Conservation (phyloP, 73 alveolate genomes). For the Tetrahymena malaccensis region DNA sequence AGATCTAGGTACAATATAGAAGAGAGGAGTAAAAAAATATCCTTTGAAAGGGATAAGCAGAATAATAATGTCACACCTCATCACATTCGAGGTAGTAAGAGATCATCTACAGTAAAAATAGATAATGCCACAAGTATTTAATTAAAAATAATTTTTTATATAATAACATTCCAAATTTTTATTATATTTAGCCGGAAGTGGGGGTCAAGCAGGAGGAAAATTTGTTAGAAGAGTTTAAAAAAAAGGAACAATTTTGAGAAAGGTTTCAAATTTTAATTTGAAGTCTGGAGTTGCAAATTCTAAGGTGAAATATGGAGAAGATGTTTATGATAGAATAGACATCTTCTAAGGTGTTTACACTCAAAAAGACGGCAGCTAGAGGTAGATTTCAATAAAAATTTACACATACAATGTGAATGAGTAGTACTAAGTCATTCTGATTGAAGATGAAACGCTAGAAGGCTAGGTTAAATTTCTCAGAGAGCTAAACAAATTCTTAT, state of each 20-base stretch:
- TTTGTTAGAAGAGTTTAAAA: background rate
- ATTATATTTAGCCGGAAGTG: background rate
- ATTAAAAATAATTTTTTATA: background rate
- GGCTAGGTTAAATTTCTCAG: background rate
- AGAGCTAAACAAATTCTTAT: background rate
- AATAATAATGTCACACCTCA: background rate
- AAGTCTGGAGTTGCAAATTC: background rate
- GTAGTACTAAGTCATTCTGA: background rate
- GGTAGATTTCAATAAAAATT: background rate
- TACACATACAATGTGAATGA: background rate
- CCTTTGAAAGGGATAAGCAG: background rate
- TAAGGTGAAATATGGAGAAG: background rate
- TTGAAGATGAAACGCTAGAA: background rate
- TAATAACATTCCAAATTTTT: background rate
- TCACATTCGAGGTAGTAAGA: background rate
- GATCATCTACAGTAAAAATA: background rate
- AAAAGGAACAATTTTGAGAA: background rate
- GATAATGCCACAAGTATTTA: background rate
- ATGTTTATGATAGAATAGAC: background rate
- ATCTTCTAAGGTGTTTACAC: background rate
- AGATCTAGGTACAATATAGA: background rate
- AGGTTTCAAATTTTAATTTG: background rate
- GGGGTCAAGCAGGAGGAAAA: background rate
- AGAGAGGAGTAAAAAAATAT: background rate
- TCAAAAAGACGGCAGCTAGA: background rate